Conservation (phyloP, 106 monocot genomes). For the Allium fistulosum region DNA sequence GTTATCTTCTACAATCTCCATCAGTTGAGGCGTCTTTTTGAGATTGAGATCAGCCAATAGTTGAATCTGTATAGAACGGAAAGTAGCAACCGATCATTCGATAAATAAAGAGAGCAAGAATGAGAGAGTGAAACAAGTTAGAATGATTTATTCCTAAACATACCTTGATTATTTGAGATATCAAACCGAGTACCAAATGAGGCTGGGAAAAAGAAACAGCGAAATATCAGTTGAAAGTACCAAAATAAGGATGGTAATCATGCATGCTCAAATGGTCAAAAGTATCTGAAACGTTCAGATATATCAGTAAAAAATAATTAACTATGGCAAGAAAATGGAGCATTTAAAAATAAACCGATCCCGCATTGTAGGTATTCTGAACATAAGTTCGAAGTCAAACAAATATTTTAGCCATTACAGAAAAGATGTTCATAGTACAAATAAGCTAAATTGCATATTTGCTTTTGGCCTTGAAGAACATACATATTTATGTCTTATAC, state of each 20-base stretch:
- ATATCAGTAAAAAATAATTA: not conserved
- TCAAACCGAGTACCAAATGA: slow-evolving; percentile 92
- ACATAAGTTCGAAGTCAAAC: not conserved
- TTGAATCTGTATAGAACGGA: slow-evolving; percentile 64
- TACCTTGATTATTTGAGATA: slow-evolving; percentile 99
- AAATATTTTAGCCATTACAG: too few species aligned
- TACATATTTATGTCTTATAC: too few species aligned
- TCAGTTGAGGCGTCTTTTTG: slow-evolving; percentile 89
- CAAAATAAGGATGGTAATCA: not conserved
- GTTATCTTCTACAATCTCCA: slow-evolving; percentile 82
- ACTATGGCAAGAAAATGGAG: not conserved
- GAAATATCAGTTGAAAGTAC: not conserved
- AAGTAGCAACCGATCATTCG: not conserved
- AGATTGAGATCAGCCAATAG: slow-evolving; percentile 90
- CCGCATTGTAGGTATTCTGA: not conserved
- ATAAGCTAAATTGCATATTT: too few species aligned
- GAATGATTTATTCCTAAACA: not conserved
- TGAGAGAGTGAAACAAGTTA: too few species aligned
- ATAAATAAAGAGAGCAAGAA: too few species aligned
- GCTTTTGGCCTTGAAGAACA: too few species aligned
- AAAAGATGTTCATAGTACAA: too few species aligned
- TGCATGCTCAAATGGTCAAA: not conserved
- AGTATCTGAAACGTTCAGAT: not conserved
- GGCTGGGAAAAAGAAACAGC: slow-evolving; percentile 35
- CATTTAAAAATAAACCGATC: slow-evolving; percentile 9